Evolutionary conservation across 1,284 basidiomycete genomes (phyloP), one percentile per base, ranked within the genome.

Genomic region (Hortiboletus rubellus): DNA sequence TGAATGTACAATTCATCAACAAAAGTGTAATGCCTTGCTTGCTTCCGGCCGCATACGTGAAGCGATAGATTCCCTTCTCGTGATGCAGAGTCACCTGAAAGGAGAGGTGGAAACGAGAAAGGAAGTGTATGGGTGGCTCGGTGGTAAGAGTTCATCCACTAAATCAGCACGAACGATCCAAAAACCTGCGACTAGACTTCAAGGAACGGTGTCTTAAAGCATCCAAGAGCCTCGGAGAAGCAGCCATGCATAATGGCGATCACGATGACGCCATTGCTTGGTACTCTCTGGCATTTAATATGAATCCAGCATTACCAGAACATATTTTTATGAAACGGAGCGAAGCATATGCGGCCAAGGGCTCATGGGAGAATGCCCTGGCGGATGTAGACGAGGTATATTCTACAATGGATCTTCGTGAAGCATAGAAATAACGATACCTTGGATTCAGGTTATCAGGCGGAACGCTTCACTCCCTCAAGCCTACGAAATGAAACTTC

Each of bases 291-390:
- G 46, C 44, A 2, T 22, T 55, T 18, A 14, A 37, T 6, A 50
- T 61, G 11, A 22, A 42, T 34, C 51, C 45, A 31, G 24, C 15
- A 33, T 52, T 40, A 1, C 30, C 49, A 1, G 45, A 46, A 30
- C n/a, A 36, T 8, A 31, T 52, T 12, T 22, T 61, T 22, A n/a
- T 44, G 34, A 52, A 58, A 42, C 50, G 59, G n/a, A 50, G 52
- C 33, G 41, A 62, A 17, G 52, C 43, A 38, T 27, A 55, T 5
- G 50, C 50, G n/a, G 50, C 30, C 22, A 55, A 4, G 18, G 27
- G 11, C 9, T 44, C 12, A 10, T 55, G 50, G 53, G 41, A 52
- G 5, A 5, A 53, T n/a, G 53, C 42, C 10, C 8, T 44, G 18
- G 7, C 3, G 42, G 53, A 53, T 24, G 41, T 22, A 33, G 3